Conservation (phyloP, 1,139 yeast species). For the Candida sanyaensis region DNA sequence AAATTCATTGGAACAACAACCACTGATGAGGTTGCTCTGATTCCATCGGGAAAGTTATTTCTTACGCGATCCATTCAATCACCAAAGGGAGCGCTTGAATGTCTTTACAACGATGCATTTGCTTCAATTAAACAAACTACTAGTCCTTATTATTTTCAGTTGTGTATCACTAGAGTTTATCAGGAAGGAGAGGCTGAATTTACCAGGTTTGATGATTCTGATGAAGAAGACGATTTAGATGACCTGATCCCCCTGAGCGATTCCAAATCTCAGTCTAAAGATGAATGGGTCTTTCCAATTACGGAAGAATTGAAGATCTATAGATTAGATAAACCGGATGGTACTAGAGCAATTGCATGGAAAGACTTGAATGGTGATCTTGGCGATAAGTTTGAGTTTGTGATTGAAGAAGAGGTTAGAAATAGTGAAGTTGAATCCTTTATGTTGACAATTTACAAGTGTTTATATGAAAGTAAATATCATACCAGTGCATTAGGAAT, state of each 20-base stretch:
- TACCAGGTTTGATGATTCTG: slow-evolving; percentile 51
- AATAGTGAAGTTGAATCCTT: slow-evolving; percentile 62
- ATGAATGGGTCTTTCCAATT: slow-evolving; percentile 71
- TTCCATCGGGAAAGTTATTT: slow-evolving; percentile 81
- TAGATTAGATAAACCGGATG: slow-evolving; percentile 34
- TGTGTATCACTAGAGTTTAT: slow-evolving; percentile 68
- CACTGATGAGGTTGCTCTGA: slow-evolving; percentile 66
- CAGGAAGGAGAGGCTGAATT: slow-evolving; percentile 63
- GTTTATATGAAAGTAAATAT: slow-evolving; percentile 79
- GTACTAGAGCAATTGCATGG: slow-evolving; percentile 67
- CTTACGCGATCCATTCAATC: slow-evolving; percentile 73
- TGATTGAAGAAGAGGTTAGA: slow-evolving; percentile 65
- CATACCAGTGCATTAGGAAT: slow-evolving; percentile 53
- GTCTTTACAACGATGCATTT: slow-evolving; percentile 79
- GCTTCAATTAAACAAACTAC: slow-evolving; percentile 71
- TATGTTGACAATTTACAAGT: slow-evolving; percentile 60
- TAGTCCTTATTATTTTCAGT: slow-evolving; percentile 65
- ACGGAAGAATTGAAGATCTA: slow-evolving; percentile 59
- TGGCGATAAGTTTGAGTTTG: slow-evolving; percentile 86
- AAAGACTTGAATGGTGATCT: slow-evolving; percentile 77
- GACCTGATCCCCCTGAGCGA: slow-evolving; percentile 31
- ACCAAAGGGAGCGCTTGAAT: slow-evolving; percentile 86
- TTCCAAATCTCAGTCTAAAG: slow-evolving; percentile 31
- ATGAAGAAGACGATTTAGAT: slow-evolving; percentile 55
- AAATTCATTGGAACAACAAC: slow-evolving; percentile 64